Percentiles rank a stretch among this genome's conserved stretches.
phyloP scores from a whole-genome alignment of 148 eudicot species.

The Camellia granthamiana region DNA sequence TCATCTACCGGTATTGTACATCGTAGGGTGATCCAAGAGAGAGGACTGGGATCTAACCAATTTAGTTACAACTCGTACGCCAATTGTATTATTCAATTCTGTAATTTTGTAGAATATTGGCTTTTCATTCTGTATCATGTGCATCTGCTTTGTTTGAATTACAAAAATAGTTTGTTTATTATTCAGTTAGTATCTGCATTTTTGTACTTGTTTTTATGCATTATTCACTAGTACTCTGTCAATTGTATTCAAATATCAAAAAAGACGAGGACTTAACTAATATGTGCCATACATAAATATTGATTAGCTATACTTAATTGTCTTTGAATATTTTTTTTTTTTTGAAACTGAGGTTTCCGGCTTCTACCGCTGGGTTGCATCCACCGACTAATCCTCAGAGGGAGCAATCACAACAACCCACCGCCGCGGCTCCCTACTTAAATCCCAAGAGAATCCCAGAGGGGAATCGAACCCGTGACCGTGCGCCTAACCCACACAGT shows the following conservation, averaged over 20 bases:
- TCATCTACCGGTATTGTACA: neutral
- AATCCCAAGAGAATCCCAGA: too few relatives aligned
- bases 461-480: too few relatives aligned
- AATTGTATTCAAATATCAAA: neutral
- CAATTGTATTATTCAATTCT: neutral
- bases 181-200: neutral
- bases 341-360: too few relatives aligned
- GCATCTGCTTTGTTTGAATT: neutral
- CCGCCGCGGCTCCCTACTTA: too few relatives aligned
- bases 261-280: neutral
- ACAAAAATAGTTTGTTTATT: neutral
- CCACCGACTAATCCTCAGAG: too few relatives aligned
- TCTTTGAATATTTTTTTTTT: neutral
- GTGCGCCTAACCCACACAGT: too few relatives aligned
- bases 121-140: neutral
- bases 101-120: neutral
- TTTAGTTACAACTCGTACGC: neutral
- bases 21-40: neutral
- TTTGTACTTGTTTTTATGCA: neutral
- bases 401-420: too few relatives aligned
- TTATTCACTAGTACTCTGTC: neutral
- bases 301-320: neutral
- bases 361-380: too few relatives aligned
- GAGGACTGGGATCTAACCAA: neutral
- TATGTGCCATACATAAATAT: neutral